Evolutionary conservation across 345 rosid species (phyloP).

Genomic region (Moringa oleifera): DNA sequence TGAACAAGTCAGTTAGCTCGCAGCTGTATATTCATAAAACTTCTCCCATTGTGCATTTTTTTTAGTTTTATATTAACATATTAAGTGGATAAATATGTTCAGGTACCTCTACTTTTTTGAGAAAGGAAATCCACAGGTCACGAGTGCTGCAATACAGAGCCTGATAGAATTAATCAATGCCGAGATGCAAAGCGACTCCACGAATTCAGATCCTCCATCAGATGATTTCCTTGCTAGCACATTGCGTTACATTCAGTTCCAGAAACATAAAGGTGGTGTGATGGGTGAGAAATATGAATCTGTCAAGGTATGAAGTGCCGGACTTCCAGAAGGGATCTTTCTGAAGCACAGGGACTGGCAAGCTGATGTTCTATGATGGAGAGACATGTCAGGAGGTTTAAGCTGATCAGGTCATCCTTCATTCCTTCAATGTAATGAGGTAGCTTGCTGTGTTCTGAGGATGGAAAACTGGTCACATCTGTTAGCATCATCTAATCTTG

Average conservation of each 20-base stretch:
- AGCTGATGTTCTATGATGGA: too few relatives aligned
- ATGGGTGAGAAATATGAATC: slow-evolving; percentile 63
- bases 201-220: slow-evolving; percentile 40
- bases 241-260: slow-evolving; percentile 61
- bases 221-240: slow-evolving; percentile 67
- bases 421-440: neutral
- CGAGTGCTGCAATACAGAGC: slow-evolving; percentile 54
- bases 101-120: slow-evolving; percentile 81
- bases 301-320: slow-evolving; percentile 37
- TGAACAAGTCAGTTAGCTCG: slow-evolving; percentile 62
- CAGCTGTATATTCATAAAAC: neutral
- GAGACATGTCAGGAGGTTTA: neutral
- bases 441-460: neutral
- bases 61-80: neutral
- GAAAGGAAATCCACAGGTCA: slow-evolving; percentile 71
- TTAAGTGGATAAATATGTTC: slow-evolving; percentile 1
- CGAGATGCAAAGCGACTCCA: slow-evolving; percentile 66
- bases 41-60: too few relatives aligned
- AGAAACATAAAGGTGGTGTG: slow-evolving; percentile 75
- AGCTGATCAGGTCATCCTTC: neutral
- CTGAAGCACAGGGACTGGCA: neutral
- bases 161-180: slow-evolving; percentile 61
- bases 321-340: neutral
- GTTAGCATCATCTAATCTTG: neutral
- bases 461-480: neutral